Evolutionary conservation across 2,329 filamentous ascomycete species (phyloP), one percentile per base, ranked within the genome.

Genomic region (Colletotrichum sp.): DNA sequence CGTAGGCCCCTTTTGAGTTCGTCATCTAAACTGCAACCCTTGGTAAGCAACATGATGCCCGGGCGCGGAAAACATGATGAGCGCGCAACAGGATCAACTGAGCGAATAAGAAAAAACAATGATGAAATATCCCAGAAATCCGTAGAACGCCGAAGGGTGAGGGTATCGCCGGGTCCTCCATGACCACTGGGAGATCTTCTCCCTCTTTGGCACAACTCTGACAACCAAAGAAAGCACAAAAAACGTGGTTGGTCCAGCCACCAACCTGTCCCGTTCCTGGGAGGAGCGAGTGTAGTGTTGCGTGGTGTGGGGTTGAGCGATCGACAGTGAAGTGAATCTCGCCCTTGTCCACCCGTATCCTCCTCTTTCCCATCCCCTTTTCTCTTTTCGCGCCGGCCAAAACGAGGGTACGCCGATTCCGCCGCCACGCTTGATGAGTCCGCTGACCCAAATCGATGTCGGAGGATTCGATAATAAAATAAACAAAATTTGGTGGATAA

Each of bases 141-240:
- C 75, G 13, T 65, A 64, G 18, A 74, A 78, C 76, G 75, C 75
- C 77, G 62, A 39, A 74, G 62, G 72, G 69, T 75, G 68, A 75
- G 77, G 77, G 72, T 78, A 78, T 77, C 77, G 72, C 75, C 77
- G 73, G 77, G 75, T 71, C 68, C 71, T 75, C 64, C 68, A 8
- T 48, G 69, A 73, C 75, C 72, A 30, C 67, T 62, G 68, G 73
- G 68, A 55, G 72, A 77, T 77, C 64, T 68, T 68, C 68, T 69
- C 52, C 52, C 65, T 32, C 73, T 64, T 75, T 72, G 48, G 36
- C 36, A 69, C 26, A 77, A 65, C 26, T 64, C 55, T 60, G 57
- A 68, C 57, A 70, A 22, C 57, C 52, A 22, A 66, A 67, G 72
- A 52, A n/a, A 26, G 24, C 48, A 69, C 57, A 65, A 65, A 39